Percentiles rank a stretch among this genome's conserved stretches.
Evolutionary conservation across 1,284 basidiomycete genomes (phyloP).

Genomic region (Malassezia cuniculi): DNA sequence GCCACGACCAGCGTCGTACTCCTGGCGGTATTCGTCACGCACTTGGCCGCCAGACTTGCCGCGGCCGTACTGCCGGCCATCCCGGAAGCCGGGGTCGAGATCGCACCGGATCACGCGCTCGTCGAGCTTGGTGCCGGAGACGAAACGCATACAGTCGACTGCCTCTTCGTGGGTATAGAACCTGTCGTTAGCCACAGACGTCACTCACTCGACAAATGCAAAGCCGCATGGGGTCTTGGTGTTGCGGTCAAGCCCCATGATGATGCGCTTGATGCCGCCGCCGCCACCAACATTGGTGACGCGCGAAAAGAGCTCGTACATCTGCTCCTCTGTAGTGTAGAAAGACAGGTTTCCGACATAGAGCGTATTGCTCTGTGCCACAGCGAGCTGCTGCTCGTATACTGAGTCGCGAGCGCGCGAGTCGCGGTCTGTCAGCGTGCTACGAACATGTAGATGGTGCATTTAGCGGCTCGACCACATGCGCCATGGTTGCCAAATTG

Average conservation of each 20-base stretch:
- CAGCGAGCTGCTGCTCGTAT: slow-evolving; percentile 47
- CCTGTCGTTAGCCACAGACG: slow-evolving; percentile 20
- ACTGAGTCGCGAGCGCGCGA: slow-evolving; percentile 38
- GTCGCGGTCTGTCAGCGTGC: slow-evolving; percentile 40
- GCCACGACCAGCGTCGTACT: slow-evolving; percentile 69
- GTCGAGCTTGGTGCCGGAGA: slow-evolving; percentile 96
- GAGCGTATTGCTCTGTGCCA: slow-evolving; percentile 50
- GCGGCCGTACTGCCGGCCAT: slow-evolving; percentile 91
- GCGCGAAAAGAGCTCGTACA: slow-evolving; percentile 92
- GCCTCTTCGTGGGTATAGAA: slow-evolving; percentile 94
- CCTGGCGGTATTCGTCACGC: slow-evolving; percentile 81
- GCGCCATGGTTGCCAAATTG: slow-evolving; percentile 59
- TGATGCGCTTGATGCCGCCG: slow-evolving; percentile 92
- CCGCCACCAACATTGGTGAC: slow-evolving; percentile 78
- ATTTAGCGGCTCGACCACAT: slow-evolving; percentile 71
- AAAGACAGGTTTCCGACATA: slow-evolving; percentile 56
- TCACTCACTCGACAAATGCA: slow-evolving; percentile 73
- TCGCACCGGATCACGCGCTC: slow-evolving; percentile 97
- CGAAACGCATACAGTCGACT: slow-evolving; percentile 78
- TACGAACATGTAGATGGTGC: slow-evolving; percentile 85
- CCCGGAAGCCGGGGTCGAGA: slow-evolving; percentile 91
- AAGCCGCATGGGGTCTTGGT: slow-evolving; percentile 98
- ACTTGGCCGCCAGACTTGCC: slow-evolving; percentile 94
- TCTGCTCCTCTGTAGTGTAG: slow-evolving; percentile 93
- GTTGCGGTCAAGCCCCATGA: slow-evolving; percentile 96